Evolutionary conservation across 1,139 yeast genomes (phyloP), one percentile per base, ranked within the genome.

Genomic region (Sugiyamaella sp.): DNA sequence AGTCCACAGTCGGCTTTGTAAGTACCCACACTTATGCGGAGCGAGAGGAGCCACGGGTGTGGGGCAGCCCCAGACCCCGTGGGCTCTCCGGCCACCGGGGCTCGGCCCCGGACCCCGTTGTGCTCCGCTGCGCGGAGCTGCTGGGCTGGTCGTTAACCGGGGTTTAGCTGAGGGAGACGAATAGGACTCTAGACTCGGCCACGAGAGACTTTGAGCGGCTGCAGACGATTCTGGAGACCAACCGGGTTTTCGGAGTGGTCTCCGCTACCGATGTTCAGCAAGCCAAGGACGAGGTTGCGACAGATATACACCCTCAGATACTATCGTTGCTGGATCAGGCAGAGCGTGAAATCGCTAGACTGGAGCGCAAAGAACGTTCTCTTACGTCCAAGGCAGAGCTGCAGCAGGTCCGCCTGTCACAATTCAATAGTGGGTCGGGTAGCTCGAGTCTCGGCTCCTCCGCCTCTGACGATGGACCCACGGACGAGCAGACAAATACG

Each of bases 401-500:
- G 12, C 66, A 65, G 52, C 62, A 63, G 49, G 66, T 59, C 3
- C 56, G 69, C 32, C 50, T 65, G 3, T 32, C 48, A n/a, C 48
- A 44, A 16, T 44, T 44, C 14, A 22, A 5, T 14, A 22, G 19
- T 35, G 25, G 22, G 5, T 32, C 33, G 9, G 32, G 33, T 8
- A 5, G 20, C 16, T n/a, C 32, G 9, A 10, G 33, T n/a, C 10
- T 22, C 16, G 22, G 14, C 44, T 21, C 16, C n/a, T 33, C 40
- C 4, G 12, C 39, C 16, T 16, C 21, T 14, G 3, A 37, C 14
- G 21, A 19, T 22, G 32, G 16, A 25, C 46, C 51, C n/a, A 66
- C 74, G 0, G 67, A 66, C 3, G 74, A 69, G 46, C 75, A 75
- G 53, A 44, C 74, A 53, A 73, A 71, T 17, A 65, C 62, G 47